phyloP scores from a whole-genome alignment of 352 stramenopile genomes.

The Pythium myriotylum region DNA sequence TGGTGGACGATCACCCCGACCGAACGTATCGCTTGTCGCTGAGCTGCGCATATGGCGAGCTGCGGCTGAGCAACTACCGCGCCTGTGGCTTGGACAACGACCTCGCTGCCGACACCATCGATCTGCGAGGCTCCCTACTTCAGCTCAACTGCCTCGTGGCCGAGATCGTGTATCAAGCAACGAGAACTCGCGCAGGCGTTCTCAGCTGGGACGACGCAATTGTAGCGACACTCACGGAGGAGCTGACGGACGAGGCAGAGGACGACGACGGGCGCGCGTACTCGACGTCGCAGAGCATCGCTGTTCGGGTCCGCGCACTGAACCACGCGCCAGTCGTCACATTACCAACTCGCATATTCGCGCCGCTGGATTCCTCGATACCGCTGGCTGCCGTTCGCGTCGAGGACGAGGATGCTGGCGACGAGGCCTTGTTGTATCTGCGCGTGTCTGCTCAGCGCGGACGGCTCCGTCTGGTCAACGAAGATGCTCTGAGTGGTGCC shows the following conservation, averaged over 20 bases:
- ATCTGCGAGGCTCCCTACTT: conserved; percentile 33
- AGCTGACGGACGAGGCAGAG: conserved; percentile 12
- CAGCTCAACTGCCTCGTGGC: conserved; percentile 55
- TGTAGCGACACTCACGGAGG: conserved; percentile 43
- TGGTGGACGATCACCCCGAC: conserved; percentile 31
- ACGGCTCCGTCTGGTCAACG: conserved; percentile 31
- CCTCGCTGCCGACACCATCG: neutral
- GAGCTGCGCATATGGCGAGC: conserved; percentile 31
- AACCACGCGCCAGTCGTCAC: conserved; percentile 48
- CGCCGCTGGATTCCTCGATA: conserved; percentile 36
- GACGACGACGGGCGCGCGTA: conserved; percentile 33
- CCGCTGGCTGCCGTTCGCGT: conserved; percentile 27
- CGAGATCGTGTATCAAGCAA: conserved; percentile 48
- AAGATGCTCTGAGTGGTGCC: neutral
- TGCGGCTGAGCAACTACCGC: conserved; percentile 39
- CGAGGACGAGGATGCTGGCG: conserved; percentile 46
- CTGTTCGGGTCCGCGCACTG: conserved; percentile 42
- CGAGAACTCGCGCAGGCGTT: neutral
- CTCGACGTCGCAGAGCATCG: conserved; percentile 37
- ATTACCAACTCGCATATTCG: conserved; percentile 34
- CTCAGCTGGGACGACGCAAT: conserved; percentile 36
- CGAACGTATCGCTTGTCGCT: conserved; percentile 33
- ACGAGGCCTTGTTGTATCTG: conserved; percentile 43
- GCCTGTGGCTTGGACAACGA: conserved; percentile 16
- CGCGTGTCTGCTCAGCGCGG: conserved; percentile 40